Percentiles rank a stretch among this genome's conserved stretches.
These are phyloP conservation scores for Linderniella brevidens DNA, from an alignment of 257 asterid species.

Conservation along the genomic window DNA sequence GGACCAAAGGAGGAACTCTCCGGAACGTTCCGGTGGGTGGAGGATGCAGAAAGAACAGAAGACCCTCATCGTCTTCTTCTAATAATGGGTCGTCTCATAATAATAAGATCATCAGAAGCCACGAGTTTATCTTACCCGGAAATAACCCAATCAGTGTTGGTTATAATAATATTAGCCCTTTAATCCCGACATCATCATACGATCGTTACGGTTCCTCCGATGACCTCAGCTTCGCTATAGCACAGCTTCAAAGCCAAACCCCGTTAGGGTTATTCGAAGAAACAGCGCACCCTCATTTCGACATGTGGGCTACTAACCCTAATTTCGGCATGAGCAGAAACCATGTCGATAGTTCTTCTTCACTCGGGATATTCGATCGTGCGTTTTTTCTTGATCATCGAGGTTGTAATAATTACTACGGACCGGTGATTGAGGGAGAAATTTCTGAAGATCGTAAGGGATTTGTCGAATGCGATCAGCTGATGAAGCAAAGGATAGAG, in stretches of 20 bases:
- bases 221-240: constrained; percentile 48
- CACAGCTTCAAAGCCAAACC: constrained; percentile 60
- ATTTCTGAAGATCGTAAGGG: no score
- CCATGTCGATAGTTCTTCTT: no score
- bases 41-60: constrained; percentile 67
- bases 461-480: no score
- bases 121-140: neutral
- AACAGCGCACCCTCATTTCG: constrained; percentile 14
- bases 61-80: constrained; percentile 33
- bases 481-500: constrained; percentile 16
- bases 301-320: neutral
- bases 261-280: constrained; percentile 11
- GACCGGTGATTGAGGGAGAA: no score
- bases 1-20: constrained; percentile 95
- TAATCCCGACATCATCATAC: constrained; percentile 15
- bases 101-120: constrained; percentile 22
- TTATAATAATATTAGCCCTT: constrained; percentile 12
- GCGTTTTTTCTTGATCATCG: no score
- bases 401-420: no score
- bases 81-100: constrained; percentile 18
- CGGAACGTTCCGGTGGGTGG: constrained; percentile 94
- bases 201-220: constrained; percentile 25
- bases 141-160: no score
- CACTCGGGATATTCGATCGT: no score
- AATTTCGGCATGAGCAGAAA: constrained; percentile 1